These are phyloP conservation scores for Dioszegia crocea DNA, from an alignment of 768 basidiomycete genomes.

Conservation along the genomic window DNA sequence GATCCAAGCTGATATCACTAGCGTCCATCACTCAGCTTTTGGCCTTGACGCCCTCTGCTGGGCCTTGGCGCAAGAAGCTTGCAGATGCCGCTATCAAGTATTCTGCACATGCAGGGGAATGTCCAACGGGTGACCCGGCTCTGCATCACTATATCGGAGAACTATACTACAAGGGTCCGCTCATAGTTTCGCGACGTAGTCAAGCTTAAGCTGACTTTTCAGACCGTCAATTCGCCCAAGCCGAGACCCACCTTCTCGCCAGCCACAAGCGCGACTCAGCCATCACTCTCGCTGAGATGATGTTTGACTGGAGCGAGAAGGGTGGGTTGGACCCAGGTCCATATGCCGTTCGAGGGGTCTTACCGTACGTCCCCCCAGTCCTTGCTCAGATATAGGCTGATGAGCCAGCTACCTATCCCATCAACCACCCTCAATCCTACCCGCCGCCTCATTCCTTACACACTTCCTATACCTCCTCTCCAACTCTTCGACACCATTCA, in stretches of 20 bases:
- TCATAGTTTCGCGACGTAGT: not conserved
- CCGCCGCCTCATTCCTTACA: slow-evolving; percentile 85
- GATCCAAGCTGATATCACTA: slow-evolving; percentile 42
- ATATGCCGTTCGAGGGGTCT: slow-evolving; percentile 77
- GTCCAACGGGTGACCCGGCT: slow-evolving; percentile 79
- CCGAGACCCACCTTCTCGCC: slow-evolving; percentile 77
- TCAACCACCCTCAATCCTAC: slow-evolving; percentile 82
- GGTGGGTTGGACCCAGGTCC: slow-evolving; percentile 59
- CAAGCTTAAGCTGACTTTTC: not conserved
- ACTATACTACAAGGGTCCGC: slow-evolving; percentile 54
- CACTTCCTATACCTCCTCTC: slow-evolving; percentile 64
- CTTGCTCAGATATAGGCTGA: not conserved
- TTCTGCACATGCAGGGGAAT: slow-evolving; percentile 72
- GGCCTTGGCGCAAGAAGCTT: slow-evolving; percentile 84
- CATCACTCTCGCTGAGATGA: slow-evolving; percentile 76
- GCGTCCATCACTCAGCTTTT: slow-evolving; percentile 87
- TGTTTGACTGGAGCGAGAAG: slow-evolving; percentile 65
- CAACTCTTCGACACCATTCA: slow-evolving; percentile 46
- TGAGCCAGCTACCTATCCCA: slow-evolving; percentile 59
- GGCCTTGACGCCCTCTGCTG: slow-evolving; percentile 71
- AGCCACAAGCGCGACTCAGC: slow-evolving; percentile 87
- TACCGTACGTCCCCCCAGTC: slow-evolving; percentile 62
- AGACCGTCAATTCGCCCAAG: slow-evolving; percentile 73
- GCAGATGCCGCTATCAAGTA: slow-evolving; percentile 81
- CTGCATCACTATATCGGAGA: slow-evolving; percentile 89